phyloP scores from a whole-genome alignment of 164 flowering plant species.

The Litsea cubeba region DNA sequence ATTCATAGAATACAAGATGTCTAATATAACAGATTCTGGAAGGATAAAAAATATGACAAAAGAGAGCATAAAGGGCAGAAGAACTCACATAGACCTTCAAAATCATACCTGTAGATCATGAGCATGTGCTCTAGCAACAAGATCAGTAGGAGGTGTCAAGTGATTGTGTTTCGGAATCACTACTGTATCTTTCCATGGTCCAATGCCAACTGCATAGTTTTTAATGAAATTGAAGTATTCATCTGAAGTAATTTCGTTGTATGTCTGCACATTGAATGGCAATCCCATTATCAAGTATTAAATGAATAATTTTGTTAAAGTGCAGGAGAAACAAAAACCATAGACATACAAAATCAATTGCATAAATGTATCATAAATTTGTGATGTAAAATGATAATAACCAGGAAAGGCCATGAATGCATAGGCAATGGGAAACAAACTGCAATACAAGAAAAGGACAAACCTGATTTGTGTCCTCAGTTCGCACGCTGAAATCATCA shows the following conservation, averaged over 20 bases:
- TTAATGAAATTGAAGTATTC: slow-evolving; percentile 68
- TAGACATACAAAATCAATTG: neutral
- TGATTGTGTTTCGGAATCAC: slow-evolving; percentile 59
- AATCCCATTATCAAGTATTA: slow-evolving; percentile 6
- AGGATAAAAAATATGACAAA: neutral
- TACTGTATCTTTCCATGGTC: slow-evolving; percentile 92
- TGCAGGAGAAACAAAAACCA: neutral
- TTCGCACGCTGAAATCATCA: slow-evolving; percentile 60
- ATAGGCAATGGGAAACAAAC: neutral
- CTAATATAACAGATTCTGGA: too few relatives aligned
- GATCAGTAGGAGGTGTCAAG: slow-evolving; percentile 65
- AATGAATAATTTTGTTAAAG: neutral
- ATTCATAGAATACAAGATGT: too few relatives aligned
- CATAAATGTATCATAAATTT: too few relatives aligned
- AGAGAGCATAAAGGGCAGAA: neutral
- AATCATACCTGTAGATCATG: slow-evolving; percentile 64
- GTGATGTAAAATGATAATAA: neutral
- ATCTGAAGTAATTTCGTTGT: slow-evolving; percentile 83
- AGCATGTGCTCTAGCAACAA: slow-evolving; percentile 86
- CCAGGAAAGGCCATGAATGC: neutral
- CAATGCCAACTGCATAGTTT: slow-evolving; percentile 87
- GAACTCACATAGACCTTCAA: neutral
- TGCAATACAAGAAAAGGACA: neutral
- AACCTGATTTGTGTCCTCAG: slow-evolving; percentile 97
- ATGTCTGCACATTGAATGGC: slow-evolving; percentile 48